phyloP scores from a whole-genome alignment of 2,329 filamentous ascomycete species.

The Zymoseptoria pseudotritici region DNA sequence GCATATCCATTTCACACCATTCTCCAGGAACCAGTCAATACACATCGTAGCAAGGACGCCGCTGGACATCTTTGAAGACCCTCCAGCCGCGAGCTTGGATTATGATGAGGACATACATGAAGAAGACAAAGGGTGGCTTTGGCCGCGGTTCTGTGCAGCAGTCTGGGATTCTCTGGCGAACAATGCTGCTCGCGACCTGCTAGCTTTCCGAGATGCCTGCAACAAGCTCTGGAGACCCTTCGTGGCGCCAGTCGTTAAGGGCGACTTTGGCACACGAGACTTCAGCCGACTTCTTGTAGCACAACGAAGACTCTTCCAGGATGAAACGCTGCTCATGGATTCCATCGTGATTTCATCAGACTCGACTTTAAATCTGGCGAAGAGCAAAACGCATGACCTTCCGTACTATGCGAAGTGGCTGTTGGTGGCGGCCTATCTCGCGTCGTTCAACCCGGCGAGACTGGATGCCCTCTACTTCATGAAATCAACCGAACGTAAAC shows the following conservation, averaged over 20 bases:
- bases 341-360: conserved; percentile 42
- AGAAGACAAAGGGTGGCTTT: conserved; percentile 61
- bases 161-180: conserved; percentile 82
- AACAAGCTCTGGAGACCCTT: conserved; percentile 78
- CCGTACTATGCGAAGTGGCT: conserved; percentile 68
- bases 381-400: conserved; percentile 39
- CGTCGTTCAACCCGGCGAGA: conserved; percentile 70
- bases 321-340: conserved; percentile 62
- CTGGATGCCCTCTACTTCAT: conserved; percentile 71
- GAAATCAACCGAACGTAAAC: conserved; percentile 50
- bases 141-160: conserved; percentile 71
- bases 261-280: conserved; percentile 68
- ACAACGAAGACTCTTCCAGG: conserved; percentile 61
- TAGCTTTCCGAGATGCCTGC: conserved; percentile 63
- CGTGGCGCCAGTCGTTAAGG: conserved; percentile 65
- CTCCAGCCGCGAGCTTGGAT: conserved; percentile 33
- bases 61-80: conserved; percentile 39
- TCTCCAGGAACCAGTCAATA: conserved; percentile 72
- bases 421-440: conserved; percentile 70
- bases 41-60: conserved; percentile 60
- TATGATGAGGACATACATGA: conserved; percentile 41
- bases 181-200: conserved; percentile 71
- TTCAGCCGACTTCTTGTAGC: conserved; percentile 77
- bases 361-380: conserved; percentile 7
- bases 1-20: conserved; percentile 76